A percentile compares a stretch with the other conserved stretches of the same genome.
Conservation (phyloP, 805 yeast genomes). For the Candida chauliodis region DNA sequence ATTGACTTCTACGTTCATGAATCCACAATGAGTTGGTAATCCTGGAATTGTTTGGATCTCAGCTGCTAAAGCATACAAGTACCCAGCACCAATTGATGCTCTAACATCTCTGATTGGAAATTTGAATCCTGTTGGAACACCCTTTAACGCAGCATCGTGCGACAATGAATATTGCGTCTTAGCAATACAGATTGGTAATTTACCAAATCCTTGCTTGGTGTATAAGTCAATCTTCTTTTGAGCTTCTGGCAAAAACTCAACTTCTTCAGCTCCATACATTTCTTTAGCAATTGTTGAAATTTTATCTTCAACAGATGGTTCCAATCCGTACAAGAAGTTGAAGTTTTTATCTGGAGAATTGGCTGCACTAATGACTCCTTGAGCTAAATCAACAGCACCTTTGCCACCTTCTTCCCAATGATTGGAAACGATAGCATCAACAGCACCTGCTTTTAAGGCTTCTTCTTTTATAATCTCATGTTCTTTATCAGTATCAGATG, state of each 20-base stretch:
- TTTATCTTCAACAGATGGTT: slow-evolving; percentile 64
- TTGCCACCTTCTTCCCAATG: slow-evolving; percentile 87
- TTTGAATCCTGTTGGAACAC: slow-evolving; percentile 76
- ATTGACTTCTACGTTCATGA: slow-evolving; percentile 80
- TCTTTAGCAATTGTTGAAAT: slow-evolving; percentile 63
- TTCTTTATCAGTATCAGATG: slow-evolving; percentile 67
- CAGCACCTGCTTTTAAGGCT: slow-evolving; percentile 74
- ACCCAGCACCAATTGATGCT: slow-evolving; percentile 80
- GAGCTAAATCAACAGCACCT: slow-evolving; percentile 73
- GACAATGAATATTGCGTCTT: slow-evolving; percentile 83
- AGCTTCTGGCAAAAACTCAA: slow-evolving; percentile 68
- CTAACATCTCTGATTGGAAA: slow-evolving; percentile 81
- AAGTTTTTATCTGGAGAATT: slow-evolving; percentile 42
- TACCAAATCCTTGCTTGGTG: slow-evolving; percentile 70
- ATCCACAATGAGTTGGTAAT: slow-evolving; percentile 79
- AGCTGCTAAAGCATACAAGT: slow-evolving; percentile 79
- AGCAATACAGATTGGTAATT: slow-evolving; percentile 80
- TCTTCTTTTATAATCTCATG: slow-evolving; percentile 64
- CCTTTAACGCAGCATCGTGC: slow-evolving; percentile 78
- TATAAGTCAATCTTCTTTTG: slow-evolving; percentile 64
- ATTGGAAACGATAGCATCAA: slow-evolving; percentile 74
- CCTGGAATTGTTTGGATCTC: slow-evolving; percentile 87
- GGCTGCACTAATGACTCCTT: slow-evolving; percentile 64
- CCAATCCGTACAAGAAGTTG: slow-evolving; percentile 58
- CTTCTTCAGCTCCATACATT: slow-evolving; percentile 75